phyloP scores from a whole-genome alignment of 2,329 filamentous ascomycete genomes.

The Capronia coronata region DNA sequence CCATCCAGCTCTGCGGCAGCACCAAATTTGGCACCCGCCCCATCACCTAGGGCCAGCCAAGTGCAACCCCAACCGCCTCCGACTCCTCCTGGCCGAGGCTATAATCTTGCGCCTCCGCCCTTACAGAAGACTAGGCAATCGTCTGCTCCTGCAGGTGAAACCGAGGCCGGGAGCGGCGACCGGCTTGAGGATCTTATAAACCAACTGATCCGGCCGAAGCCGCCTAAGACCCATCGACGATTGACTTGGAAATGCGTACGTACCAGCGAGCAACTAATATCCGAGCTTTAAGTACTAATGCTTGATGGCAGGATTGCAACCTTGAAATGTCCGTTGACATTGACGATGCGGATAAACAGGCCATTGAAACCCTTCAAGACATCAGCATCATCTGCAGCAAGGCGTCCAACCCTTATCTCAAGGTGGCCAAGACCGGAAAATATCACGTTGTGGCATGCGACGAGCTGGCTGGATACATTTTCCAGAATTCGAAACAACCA shows the following conservation, averaged over 20 bases:
- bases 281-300: conserved; percentile 3
- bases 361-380: conserved; percentile 26
- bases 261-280: conserved; percentile 1
- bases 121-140: conserved; percentile 11
- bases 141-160: conserved; percentile 9
- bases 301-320: conserved; percentile 23
- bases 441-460: conserved; percentile 28
- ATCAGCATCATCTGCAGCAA: conserved; percentile 29
- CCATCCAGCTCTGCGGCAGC: conserved; percentile 5
- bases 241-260: conserved; percentile 29
- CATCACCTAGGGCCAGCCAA: conserved; percentile 10
- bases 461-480: conserved; percentile 25
- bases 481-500: conserved; percentile 22
- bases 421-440: conserved; percentile 24
- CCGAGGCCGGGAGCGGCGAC: conserved; percentile 21
- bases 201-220: conserved; percentile 27
- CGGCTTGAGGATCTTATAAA: conserved; percentile 29
- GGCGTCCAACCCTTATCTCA: conserved; percentile 27
- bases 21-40: conserved; percentile 10
- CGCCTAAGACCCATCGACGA: conserved; percentile 26
- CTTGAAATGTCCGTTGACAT: conserved; percentile 28
- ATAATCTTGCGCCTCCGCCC: conserved; percentile 27
- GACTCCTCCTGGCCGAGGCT: conserved; percentile 20
- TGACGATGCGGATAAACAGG: conserved; percentile 26
- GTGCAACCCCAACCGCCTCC: conserved; percentile 15